A percentile compares a stretch with the other conserved stretches of the same genome.
These are phyloP conservation scores for Backusella macrospora DNA, from an alignment of 192 early-diverging fungal genomes.

Conservation along the genomic window DNA sequence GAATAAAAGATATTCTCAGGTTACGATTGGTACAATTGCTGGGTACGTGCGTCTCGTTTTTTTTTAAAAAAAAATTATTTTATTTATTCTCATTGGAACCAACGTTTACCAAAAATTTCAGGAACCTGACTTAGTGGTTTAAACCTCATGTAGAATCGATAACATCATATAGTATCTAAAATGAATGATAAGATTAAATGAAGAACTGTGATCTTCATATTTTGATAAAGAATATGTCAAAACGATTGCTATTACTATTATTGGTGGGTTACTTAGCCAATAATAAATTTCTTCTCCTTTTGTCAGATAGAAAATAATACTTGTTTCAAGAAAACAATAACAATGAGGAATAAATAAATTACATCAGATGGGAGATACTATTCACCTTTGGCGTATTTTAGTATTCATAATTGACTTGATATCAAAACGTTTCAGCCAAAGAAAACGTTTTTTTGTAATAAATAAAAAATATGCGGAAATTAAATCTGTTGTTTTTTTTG, in stretches of 20 bases:
- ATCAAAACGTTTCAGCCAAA: constrained; percentile 3
- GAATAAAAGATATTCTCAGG: not conserved
- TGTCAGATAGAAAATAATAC: not conserved
- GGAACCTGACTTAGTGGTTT: not conserved
- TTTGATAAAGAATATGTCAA: not conserved
- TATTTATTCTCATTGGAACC: constrained; percentile 10
- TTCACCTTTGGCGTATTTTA: not conserved
- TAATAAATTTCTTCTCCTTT: not conserved
- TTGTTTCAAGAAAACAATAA: not conserved
- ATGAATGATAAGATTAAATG: not conserved
- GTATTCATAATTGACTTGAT: not conserved
- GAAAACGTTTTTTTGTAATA: not conserved
- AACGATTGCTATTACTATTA: not conserved
- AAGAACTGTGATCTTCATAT: not conserved
- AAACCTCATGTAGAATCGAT: not conserved
- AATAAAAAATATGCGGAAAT: not conserved
- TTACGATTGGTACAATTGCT: not conserved
- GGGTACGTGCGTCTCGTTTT: not conserved
- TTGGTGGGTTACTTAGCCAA: not conserved
- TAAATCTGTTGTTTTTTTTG: not conserved
- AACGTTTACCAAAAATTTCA: constrained; percentile 5
- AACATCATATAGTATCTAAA: not conserved
- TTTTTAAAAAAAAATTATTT: no score
- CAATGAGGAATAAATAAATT: not conserved
- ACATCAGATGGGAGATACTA: not conserved